phyloP scores from a whole-genome alignment of 2,329 filamentous ascomycete genomes.

The Hypomyces rosellus region DNA sequence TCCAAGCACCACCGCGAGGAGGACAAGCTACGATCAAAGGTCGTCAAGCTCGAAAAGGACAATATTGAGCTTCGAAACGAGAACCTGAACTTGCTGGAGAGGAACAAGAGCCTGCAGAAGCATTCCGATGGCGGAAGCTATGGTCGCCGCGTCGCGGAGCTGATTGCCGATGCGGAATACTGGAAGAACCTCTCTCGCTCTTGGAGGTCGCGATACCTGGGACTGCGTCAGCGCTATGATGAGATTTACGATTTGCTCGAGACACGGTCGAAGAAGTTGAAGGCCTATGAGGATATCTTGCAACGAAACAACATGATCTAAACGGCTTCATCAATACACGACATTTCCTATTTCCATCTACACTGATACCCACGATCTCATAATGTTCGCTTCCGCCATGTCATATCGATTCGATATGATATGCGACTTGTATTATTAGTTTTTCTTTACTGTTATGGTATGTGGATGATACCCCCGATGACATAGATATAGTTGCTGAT shows the following conservation, averaged over 20 bases:
- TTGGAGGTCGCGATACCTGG: conserved; percentile 26
- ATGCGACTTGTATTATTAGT: too few species aligned
- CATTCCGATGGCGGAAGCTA: conserved; percentile 23
- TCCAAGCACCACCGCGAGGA: conserved; percentile 26
- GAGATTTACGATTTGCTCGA: conserved; percentile 24
- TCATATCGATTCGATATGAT: too few species aligned
- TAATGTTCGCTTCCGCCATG: not conserved
- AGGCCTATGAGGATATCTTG: conserved; percentile 29
- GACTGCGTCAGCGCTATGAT: conserved; percentile 21
- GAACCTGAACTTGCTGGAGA: conserved; percentile 27
- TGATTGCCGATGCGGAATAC: conserved; percentile 27
- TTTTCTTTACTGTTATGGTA: too few species aligned
- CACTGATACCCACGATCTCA: not conserved
- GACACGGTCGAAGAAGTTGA: conserved; percentile 26
- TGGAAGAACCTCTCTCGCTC: conserved; percentile 28
- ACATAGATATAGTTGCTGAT: too few species aligned
- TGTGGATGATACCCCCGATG: too few species aligned
- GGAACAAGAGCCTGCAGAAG: conserved; percentile 29
- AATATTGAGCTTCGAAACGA: conserved; percentile 30
- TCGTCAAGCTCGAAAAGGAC: conserved; percentile 30
- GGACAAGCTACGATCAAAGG: conserved; percentile 27
- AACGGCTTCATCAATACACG: not conserved
- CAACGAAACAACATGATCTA: conserved; percentile 25
- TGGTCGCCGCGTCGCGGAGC: conserved; percentile 26
- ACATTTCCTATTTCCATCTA: not conserved